Base-by-base conservation (phyloP, 108 stramenopile genomes). In the Nitzschia sp. region DNA sequence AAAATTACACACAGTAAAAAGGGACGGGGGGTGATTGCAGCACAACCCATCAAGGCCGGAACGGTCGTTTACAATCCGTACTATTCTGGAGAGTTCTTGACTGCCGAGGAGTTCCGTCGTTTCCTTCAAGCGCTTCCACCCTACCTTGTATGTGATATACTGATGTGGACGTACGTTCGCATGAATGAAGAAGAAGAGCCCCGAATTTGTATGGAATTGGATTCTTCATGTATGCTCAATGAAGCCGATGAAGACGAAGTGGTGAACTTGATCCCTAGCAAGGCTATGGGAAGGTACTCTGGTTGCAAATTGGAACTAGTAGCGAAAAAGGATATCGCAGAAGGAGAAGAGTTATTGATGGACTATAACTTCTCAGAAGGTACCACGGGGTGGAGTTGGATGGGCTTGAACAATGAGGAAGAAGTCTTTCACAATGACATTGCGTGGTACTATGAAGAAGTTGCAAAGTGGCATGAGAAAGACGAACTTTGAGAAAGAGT, bases 351-450 rank as follows among this genome's bases (percentile, higher is more conserved):
- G 22, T 22, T 72, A 5, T 21, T 37, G 15, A 55, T 63, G 20
- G 62, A 64, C 39, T 72, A 72, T 22, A 10, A 21, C 22, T 62
- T 62, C 40, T 62, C 61, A n/a, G 61, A 62, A 62, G 10, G n/a
- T 10, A 20, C 15, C 19, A 29, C 57, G 2, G 57, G 57, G 40
- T 58, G 57, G 57, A 24, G 38, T 14, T n/a, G 15, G 14, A n/a
- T 58, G 10, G 57, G 57, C 37, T 15, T 58, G 37, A 11, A 19
- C 8, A 34, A 39, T 14, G 57, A 39, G 0, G 37, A 15, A 39
- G 37, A 34, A 5, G 29, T 34, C 29, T 34, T 34, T 34, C 29
- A 34, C 29, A 34, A 34, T 34, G 29, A 34, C 29, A 34, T 34
- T 34, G 29, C 29, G 5, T 34, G 29, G 29, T 34, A 34, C 5